Conservation (phyloP, 345 rosid species). For the Acer saccharum region DNA sequence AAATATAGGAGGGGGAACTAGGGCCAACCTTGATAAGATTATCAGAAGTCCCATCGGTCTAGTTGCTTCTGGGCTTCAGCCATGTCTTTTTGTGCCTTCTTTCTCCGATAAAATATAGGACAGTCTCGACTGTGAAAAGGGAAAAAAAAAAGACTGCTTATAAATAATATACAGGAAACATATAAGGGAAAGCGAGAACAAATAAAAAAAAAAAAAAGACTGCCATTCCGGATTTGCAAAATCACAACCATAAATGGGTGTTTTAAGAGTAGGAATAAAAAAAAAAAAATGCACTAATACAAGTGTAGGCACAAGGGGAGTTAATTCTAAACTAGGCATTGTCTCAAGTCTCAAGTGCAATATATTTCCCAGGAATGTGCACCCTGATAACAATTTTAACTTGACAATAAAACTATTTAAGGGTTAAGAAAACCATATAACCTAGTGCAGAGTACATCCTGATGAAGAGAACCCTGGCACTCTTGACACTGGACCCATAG, state of each 20-base stretch:
- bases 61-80: conserved; percentile 77
- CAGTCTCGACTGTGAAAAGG: conserved; percentile 76
- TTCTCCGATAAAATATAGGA: conserved; percentile 96
- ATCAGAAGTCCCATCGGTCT: conserved; percentile 80
- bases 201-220: background rate
- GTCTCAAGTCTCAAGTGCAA: background rate
- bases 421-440: conserved; percentile 26
- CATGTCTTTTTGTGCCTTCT: conserved; percentile 96
- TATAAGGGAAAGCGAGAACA: background rate
- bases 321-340: background rate
- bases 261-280: background rate
- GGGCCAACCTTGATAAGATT: conserved; percentile 10
- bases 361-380: background rate
- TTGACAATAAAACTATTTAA: background rate
- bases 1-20: background rate
- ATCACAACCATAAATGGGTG: background rate
- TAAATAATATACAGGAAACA: background rate
- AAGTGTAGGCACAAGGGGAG: background rate
- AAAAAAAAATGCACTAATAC: background rate
- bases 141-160: background rate
- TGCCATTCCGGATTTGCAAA: background rate
- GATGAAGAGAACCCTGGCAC: conserved; percentile 98
- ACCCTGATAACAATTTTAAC: background rate
- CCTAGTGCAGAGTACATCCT: conserved; percentile 98
- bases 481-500: conserved; percentile 98